phyloP scores from a whole-genome alignment of 352 stramenopile species.

The Stephanocyclus meneghinianus region DNA sequence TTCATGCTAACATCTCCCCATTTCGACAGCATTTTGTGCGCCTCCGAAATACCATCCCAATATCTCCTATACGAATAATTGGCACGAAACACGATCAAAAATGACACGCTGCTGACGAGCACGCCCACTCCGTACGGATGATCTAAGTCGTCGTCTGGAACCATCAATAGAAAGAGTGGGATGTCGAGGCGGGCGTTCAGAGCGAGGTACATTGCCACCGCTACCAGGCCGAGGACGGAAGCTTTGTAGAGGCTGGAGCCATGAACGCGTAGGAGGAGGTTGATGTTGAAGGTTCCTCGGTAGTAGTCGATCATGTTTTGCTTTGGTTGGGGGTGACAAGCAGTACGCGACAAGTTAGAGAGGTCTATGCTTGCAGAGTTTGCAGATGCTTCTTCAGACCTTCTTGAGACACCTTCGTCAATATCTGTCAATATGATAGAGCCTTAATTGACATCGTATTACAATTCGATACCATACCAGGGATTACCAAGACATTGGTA shows the following conservation, averaged over 20 bases:
- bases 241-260: constrained; percentile 58
- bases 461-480: no score
- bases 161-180: constrained; percentile 8
- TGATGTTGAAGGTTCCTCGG: constrained; percentile 49
- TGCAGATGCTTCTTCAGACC: no score
- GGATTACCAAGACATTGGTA: no score
- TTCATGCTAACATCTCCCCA: constrained; percentile 50
- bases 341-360: no score
- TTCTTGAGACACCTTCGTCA: no score
- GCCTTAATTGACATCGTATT: no score
- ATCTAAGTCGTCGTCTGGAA: constrained; percentile 24
- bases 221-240: constrained; percentile 42
- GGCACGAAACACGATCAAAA: constrained; percentile 57
- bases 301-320: constrained; percentile 54
- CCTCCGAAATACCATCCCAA: constrained; percentile 27
- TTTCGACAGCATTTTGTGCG: constrained; percentile 49
- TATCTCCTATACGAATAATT: constrained; percentile 56
- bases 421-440: no score
- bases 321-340: not conserved
- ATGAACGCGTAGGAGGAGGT: constrained; percentile 49
- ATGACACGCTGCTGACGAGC: constrained; percentile 39
- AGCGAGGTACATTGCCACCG: constrained; percentile 41
- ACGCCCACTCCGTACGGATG: constrained; percentile 51
- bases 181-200: constrained; percentile 20
- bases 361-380: no score